Evolutionary conservation across 1,284 basidiomycete genomes (phyloP).

Genomic region (Cronartium quercuum): DNA sequence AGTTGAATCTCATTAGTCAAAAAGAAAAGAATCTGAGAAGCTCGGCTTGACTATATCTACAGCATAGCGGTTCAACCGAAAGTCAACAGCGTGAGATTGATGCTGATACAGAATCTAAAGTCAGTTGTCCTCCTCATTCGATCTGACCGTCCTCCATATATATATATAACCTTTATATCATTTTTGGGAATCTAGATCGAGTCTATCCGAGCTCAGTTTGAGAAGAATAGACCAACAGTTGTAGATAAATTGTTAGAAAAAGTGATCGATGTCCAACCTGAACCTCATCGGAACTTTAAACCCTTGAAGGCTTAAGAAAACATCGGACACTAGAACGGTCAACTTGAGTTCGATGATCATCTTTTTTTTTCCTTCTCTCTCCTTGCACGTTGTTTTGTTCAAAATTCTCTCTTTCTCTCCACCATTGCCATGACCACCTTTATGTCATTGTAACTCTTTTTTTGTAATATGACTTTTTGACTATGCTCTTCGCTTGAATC

Average conservation of each 20-base stretch:
- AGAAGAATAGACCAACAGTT: conserved; percentile 16
- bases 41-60: not conserved
- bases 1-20: not conserved
- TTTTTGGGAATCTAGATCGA: conserved; percentile 16
- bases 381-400: too few species aligned
- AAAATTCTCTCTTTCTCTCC: too few species aligned
- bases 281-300: conserved; percentile 33
- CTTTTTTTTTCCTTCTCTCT: too few species aligned
- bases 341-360: too few species aligned
- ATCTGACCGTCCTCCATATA: not conserved
- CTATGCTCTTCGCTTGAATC: too few species aligned
- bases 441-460: too few species aligned
- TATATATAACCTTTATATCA: not conserved
- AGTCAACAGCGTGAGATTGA: conserved; percentile 24
- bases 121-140: not conserved
- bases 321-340: too few species aligned
- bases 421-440: too few species aligned
- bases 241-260: conserved; percentile 21
- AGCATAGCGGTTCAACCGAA: conserved; percentile 32
- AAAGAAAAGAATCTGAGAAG: not conserved
- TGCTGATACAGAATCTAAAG: not conserved
- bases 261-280: conserved; percentile 26
- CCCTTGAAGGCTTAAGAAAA: not conserved
- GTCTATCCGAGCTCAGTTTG: conserved; percentile 25
- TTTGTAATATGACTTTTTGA: too few species aligned